Percentiles rank a stretch among this genome's conserved stretches.
Conservation (phyloP, 2,329 filamentous ascomycete species). For the Fusarium annulatum region DNA sequence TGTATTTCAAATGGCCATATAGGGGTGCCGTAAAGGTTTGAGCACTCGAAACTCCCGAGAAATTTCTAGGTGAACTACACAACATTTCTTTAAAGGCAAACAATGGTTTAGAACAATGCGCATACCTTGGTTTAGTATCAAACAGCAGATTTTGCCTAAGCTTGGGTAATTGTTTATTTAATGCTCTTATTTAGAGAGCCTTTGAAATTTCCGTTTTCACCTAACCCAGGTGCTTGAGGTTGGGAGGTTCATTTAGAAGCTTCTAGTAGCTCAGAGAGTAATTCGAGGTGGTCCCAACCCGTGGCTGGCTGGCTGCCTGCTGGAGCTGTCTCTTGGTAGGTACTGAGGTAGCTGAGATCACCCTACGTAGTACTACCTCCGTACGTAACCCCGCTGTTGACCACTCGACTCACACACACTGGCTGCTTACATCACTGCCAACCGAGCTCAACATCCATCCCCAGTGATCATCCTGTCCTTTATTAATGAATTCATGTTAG, state of each 20-base stretch:
- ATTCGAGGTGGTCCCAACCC: not conserved
- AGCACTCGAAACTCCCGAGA: too few species aligned
- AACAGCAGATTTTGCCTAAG: not conserved
- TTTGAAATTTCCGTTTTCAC: not conserved
- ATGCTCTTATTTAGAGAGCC: not conserved
- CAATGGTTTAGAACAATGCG: not conserved
- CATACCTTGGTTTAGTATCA: not conserved
- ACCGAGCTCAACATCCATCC: constrained; percentile 20
- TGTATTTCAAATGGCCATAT: not conserved
- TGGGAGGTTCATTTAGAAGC: not conserved
- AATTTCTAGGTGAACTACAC: not conserved
- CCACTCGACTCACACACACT: not conserved
- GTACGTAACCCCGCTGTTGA: constrained; percentile 23
- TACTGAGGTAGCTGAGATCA: not conserved
- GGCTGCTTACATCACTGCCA: constrained; percentile 37
- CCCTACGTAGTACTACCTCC: not conserved
- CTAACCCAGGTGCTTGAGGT: not conserved
- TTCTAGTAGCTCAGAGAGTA: constrained; percentile 9
- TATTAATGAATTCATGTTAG: not conserved
- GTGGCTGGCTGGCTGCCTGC: constrained; percentile 24
- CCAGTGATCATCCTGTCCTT: constrained; percentile 13
- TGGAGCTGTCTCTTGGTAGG: not conserved
- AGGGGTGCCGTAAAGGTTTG: too few species aligned
- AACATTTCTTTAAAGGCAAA: not conserved
- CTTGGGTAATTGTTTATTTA: not conserved